Evolutionary conservation across 345 rosid genomes (phyloP).

Genomic region (Eutrema japonicum): DNA sequence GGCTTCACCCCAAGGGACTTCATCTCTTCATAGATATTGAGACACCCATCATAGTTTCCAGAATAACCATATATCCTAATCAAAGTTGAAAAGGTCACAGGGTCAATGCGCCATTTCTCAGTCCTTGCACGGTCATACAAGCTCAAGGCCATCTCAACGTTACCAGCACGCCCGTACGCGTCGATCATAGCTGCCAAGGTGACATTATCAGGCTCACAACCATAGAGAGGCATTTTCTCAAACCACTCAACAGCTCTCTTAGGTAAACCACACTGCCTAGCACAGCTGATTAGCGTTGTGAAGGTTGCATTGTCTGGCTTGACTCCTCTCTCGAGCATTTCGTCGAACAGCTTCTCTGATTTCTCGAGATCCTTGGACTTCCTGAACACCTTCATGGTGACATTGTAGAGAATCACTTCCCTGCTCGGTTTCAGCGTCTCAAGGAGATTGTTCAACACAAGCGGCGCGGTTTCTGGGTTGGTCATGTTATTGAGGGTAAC

Average conservation of each 20-base stretch:
- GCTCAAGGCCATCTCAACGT: constrained; percentile 71
- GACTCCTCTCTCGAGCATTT: constrained; percentile 74
- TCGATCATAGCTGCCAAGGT: constrained; percentile 78
- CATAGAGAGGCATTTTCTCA: constrained; percentile 75
- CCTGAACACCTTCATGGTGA: constrained; percentile 72
- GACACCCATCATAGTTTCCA: constrained; percentile 88
- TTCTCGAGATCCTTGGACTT: constrained; percentile 65
- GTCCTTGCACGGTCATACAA: constrained; percentile 93
- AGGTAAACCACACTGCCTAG: constrained; percentile 63
- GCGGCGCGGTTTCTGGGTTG: constrained; percentile 62
- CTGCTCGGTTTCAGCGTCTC: constrained; percentile 50
- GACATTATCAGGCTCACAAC: constrained; percentile 70
- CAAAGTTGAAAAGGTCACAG: constrained; percentile 66
- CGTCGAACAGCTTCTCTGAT: constrained; percentile 71
- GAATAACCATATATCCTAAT: constrained; percentile 65
- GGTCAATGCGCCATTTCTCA: constrained; percentile 79
- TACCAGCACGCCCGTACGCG: constrained; percentile 77
- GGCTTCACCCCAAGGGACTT: constrained; percentile 82
- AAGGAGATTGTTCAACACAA: constrained; percentile 59
- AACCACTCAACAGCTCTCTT: constrained; percentile 83
- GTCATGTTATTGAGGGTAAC: constrained; percentile 81
- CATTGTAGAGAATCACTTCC: constrained; percentile 77
- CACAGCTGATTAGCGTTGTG: constrained; percentile 74
- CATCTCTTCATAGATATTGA: constrained; percentile 91
- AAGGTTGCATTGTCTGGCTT: constrained; percentile 78